Base-by-base conservation (phyloP, 108 stramenopile genomes). In the Nitzschia sp. region DNA sequence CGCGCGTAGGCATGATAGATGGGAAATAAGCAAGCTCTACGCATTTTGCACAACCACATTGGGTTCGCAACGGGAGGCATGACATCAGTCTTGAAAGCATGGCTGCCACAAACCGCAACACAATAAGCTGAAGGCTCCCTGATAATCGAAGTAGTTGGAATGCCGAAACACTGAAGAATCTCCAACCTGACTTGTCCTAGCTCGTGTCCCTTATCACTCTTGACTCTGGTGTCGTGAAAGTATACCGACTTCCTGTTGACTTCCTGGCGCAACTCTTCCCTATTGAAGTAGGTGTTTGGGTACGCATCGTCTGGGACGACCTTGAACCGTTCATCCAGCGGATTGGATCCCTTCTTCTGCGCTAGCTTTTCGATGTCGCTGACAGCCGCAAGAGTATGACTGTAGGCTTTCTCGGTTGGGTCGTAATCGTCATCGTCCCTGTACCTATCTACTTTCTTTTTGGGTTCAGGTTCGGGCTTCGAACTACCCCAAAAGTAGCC, bases 51-150 rank as follows among this genome's bases (percentile, higher is more conserved):
- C 6, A 75, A 33, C 74, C 88, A 89, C 66, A 85, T 82, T 2
- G 88, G 88, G 60, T 76, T 76, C 23, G 73, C 65, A 15, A 58
- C 54, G 15, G 56, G 61, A 6, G 80, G 77, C 59, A 89, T 82
- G 26, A 89, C 79, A 62, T 89, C 88, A 23, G 88, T 84, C 35
- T 82, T 78, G 76, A 89, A 89, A 35, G 88, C 88, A 59, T 71
- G 79, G 25, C 68, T 74, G 11, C 83, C 88, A 46, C 75, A 76
- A 0, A 89, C 88, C n/a, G 77, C 74, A 64, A 86, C 79, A 54
- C 68, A 72, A 54, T 84, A 83, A 2, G 81, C 82, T 36, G 85
- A 82, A 11, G 72, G 79, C 27, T 79, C 67, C 17, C 72, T 66
- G 38, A 66, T 67, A 25, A 56, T 48, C 35, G 79, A 79, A 4